These are phyloP conservation scores for Metschnikowia baotianmanensis DNA, from an alignment of 805 yeast species.

Conservation along the genomic window DNA sequence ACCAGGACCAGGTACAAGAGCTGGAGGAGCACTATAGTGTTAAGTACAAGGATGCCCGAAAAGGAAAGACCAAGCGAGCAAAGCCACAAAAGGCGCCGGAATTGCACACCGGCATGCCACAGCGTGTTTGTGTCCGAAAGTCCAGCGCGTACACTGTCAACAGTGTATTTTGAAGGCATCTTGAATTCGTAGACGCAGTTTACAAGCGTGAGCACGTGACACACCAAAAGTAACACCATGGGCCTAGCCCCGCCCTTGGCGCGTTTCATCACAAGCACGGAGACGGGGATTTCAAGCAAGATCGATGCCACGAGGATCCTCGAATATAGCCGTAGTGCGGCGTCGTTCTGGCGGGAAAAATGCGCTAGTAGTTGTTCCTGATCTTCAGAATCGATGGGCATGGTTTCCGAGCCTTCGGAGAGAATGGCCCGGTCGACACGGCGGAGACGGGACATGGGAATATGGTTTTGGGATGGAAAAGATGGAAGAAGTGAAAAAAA, in stretches of 20 bases:
- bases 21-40: slow-evolving; percentile 18
- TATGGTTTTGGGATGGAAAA: no score
- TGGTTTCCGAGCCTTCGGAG: slow-evolving; percentile 11
- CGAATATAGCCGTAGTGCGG: slow-evolving; percentile 9
- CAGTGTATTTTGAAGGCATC: background rate
- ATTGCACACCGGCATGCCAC: slow-evolving; percentile 12
- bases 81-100: background rate
- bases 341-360: slow-evolving; percentile 17
- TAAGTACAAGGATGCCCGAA: slow-evolving; percentile 11
- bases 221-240: slow-evolving; percentile 7
- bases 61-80: slow-evolving; percentile 13
- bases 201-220: slow-evolving; percentile 13
- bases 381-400: slow-evolving; percentile 24
- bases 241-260: slow-evolving; percentile 2
- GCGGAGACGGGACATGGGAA: slow-evolving; percentile 26
- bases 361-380: slow-evolving; percentile 22
- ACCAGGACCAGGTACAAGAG: slow-evolving; percentile 11
- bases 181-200: slow-evolving; percentile 15
- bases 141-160: background rate
- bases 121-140: background rate
- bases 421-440: slow-evolving; percentile 23
- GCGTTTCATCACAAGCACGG: slow-evolving; percentile 12
- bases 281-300: slow-evolving; percentile 19
- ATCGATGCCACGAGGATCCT: slow-evolving; percentile 13
- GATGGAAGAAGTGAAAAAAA: no score